Percentiles rank a stretch among this genome's conserved stretches.
phyloP scores from a whole-genome alignment of 306 rosid genomes.

The Casuarina glauca region DNA sequence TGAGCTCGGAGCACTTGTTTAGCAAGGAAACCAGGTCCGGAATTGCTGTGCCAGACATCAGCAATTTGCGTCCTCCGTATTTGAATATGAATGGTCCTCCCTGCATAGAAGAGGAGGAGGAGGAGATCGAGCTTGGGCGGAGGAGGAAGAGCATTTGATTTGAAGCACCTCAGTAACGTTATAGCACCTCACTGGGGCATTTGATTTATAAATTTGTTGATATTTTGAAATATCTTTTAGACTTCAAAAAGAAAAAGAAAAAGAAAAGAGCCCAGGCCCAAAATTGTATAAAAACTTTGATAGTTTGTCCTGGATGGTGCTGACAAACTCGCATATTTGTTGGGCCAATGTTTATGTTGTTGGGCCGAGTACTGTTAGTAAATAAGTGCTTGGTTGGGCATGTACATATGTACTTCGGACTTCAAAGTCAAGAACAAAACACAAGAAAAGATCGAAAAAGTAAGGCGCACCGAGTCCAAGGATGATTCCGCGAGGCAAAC shows the following conservation, averaged over 20 bases:
- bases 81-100: background rate
- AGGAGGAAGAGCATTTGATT: background rate
- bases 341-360: no score
- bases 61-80: background rate
- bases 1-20: slow-evolving; percentile 24
- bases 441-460: background rate
- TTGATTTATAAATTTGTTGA: no score
- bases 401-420: background rate
- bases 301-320: no score
- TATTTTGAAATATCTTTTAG: no score
- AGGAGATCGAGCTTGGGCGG: background rate
- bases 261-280: no score
- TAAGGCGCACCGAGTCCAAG: background rate
- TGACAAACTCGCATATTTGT: no score
- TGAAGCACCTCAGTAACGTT: background rate
- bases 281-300: no score
- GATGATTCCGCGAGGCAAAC: background rate
- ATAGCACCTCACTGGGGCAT: no score
- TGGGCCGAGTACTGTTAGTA: no score
- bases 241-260: no score
- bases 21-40: slow-evolving; percentile 19
- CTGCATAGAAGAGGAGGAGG: background rate
- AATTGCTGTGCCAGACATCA: background rate
- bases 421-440: background rate
- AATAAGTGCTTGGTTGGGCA: background rate